Evolutionary conservation across 345 rosid species (phyloP), one percentile per base, ranked within the genome.

Genomic region (Jatropha curcas): DNA sequence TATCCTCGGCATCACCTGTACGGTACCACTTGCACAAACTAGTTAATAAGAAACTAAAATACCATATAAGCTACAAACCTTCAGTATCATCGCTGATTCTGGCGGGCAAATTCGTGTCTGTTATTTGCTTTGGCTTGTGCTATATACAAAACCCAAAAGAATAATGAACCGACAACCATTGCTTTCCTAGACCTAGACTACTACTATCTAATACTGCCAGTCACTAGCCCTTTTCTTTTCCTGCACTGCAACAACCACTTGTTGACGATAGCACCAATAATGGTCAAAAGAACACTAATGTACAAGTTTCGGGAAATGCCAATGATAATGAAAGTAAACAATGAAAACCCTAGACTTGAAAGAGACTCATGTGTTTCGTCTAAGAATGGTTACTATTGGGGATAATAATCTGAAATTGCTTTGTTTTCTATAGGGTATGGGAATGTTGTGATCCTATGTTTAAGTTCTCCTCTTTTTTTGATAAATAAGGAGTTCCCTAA

Each of bases 311-410:
- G 35, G 74, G 68, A n/a, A 28, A 67, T 58, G 58, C 52, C 68
- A 57, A 63, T 27, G 61, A 30, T 46, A 65, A 28, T 70, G 33
- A 73, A 63, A 14, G 64, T 68, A 67, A 66, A 77, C 72, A 74
- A 74, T 61, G 43, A 56, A 84, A 82, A 83, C 84, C 86, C 86
- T 85, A 83, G 83, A 65, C 68, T 76, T 50, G 75, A 56, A 67
- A 75, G 72, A 17, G 60, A 75, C 76, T 59, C 34, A 52, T 30
- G 67, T 65, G 60, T 2, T 28, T 28, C 48, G 39, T 24, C 67
- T 70, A 72, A 63, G 70, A 64, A 64, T 75, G 39, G 43, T 28
- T 14, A 62, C 73, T 34, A 50, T 27, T 61, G 31, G 60, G 39
- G 63, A 52, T 65, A 28, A 1, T 70, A 67, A 68, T 46, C 65